A percentile compares a stretch with the other conserved stretches of the same genome.
These are phyloP conservation scores for Talaromyces islandicus DNA, from an alignment of 2,329 filamentous ascomycete species.

Conservation along the genomic window DNA sequence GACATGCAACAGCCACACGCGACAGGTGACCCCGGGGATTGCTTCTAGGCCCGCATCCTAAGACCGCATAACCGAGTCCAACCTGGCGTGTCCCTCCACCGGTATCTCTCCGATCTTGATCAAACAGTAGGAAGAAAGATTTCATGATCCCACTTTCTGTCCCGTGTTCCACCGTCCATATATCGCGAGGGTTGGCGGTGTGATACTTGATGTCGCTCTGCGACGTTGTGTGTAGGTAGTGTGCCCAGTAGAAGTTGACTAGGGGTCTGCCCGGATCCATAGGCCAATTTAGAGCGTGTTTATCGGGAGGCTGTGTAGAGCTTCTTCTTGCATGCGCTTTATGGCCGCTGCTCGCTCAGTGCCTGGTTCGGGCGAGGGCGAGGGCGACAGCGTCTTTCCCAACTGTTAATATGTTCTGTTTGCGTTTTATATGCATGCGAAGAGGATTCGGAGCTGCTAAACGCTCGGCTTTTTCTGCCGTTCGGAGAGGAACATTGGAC, in stretches of 20 bases:
- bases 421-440: too few relatives aligned
- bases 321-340: background rate
- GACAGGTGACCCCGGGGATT: background rate
- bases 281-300: background rate
- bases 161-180: background rate
- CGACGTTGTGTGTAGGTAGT: background rate
- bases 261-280: background rate
- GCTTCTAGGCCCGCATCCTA: background rate
- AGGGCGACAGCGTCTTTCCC: background rate
- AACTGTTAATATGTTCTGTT: too few relatives aligned
- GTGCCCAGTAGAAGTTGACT: background rate
- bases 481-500: background rate
- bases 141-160: background rate
- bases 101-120: background rate
- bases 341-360: background rate
- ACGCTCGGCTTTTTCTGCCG: background rate
- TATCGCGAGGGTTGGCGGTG: background rate
- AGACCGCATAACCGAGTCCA: background rate
- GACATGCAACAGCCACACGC: background rate
- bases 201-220: background rate
- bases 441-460: background rate
- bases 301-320: background rate
- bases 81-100: background rate
- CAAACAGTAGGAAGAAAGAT: background rate
- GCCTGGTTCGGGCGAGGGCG: background rate